Base-by-base conservation (phyloP, 2,329 filamentous ascomycete species). In the Exophiala viscosa region DNA sequence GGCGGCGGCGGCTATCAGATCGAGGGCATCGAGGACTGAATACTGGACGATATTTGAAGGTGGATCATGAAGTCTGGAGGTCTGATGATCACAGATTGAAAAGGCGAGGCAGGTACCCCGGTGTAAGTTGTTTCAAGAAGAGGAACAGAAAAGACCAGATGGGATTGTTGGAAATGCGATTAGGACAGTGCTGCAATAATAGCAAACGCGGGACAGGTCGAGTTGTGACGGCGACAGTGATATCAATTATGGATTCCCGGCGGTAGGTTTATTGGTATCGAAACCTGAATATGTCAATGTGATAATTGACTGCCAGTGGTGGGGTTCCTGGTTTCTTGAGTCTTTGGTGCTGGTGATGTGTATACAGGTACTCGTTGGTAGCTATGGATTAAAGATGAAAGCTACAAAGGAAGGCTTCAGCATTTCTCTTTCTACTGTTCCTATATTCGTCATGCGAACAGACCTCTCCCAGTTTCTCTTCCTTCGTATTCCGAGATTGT, bases 1-100 rank as follows among this genome's bases (percentile, higher is more conserved):
- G 40, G 28, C 50, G 38, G 43, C 50, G 47, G 54, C 50, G 54
- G 50, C 42, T 47, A 42, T 18, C 48, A 43, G 44, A 53, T 48
- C 32, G 31, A 48, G 50, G 38, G 23, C 54, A 50, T 57, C 2
- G 44, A 52, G 20, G 31, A 36, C 35, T 36, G 33, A 23, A 38
- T 33, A 23, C 41, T 23, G 28, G 13, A 17, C 35, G 31, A 32
- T 15, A 6, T 6, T 28, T 28, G 9, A 15, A 33, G 33, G 34
- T 38, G 20, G 45, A 44, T 36, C 13, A 15, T 34, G 4, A 23
- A 42, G 40, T 2, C 28, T 42, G 18, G 18, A 42, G 40, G 17
- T 23, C n/a, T 11, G 23, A 42, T 10, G n/a, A 17, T 17, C 38
- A 11, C 17, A 18, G 38, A 10, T 39, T 14, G n/a, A 39, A 39